Evolutionary conservation across 116 monocot genomes (phyloP).

Genomic region (Posidonia oceanica): DNA sequence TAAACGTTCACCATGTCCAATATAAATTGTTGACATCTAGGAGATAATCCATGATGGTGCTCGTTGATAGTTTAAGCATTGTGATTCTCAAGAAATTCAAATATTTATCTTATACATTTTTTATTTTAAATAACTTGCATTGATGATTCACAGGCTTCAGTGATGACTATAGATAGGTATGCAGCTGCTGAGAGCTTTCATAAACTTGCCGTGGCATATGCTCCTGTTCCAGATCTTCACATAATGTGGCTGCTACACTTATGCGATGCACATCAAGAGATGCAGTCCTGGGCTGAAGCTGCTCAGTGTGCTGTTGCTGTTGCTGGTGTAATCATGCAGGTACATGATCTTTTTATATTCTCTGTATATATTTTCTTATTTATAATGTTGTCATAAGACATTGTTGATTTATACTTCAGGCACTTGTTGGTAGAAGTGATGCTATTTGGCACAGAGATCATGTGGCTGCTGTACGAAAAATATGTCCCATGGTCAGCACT

Average conservation of each 20-base stretch:
- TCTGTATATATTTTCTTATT: neutral
- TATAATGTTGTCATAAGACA: neutral
- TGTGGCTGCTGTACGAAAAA: constrained; percentile 74
- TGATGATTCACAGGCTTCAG: constrained; percentile 79
- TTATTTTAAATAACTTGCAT: neutral
- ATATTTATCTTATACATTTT: neutral
- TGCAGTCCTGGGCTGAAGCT: constrained; percentile 99
- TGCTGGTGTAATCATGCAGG: constrained; percentile 99
- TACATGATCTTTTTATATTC: neutral
- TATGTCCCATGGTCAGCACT: constrained; percentile 86
- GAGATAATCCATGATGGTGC: constrained; percentile 2
- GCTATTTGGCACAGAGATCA: constrained; percentile 91
- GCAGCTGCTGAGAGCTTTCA: constrained; percentile 96
- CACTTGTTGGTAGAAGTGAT: constrained; percentile 92
- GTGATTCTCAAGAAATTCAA: too few species aligned
- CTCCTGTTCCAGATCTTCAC: constrained; percentile 95
- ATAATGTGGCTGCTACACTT: constrained; percentile 98
- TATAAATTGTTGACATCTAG: too few species aligned
- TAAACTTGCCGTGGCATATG: constrained; percentile 87
- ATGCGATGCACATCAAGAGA: constrained; percentile 98
- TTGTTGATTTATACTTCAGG: constrained; percentile 26
- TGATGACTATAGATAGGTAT: constrained; percentile 75
- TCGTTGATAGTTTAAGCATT: neutral
- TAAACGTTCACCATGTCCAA: too few species aligned
- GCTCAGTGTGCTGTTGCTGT: constrained; percentile 99